phyloP scores from a whole-genome alignment of 441 rosid species.

The Kokia cookei region DNA sequence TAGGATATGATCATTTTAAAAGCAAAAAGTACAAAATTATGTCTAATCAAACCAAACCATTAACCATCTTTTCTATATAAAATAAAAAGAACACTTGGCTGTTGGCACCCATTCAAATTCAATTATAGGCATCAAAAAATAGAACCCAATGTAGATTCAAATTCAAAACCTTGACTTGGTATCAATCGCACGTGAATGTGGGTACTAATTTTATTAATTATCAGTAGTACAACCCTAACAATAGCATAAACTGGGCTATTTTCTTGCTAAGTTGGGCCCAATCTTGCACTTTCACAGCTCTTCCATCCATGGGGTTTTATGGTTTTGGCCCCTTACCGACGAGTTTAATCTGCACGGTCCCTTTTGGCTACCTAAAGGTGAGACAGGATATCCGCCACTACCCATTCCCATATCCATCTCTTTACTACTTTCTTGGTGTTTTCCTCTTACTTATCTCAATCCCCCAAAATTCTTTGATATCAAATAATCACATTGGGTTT shows the following conservation, averaged over 20 bases:
- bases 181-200: constrained; percentile 14
- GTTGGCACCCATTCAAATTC: neutral
- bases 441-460: neutral
- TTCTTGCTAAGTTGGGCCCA: constrained; percentile 13
- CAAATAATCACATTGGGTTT: too few species aligned
- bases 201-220: neutral
- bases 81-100: neutral
- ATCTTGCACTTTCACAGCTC: neutral
- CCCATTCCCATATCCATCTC: neutral
- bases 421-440: neutral
- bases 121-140: neutral
- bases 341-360: constrained; percentile 12
- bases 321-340: constrained; percentile 3
- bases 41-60: neutral
- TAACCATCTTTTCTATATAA: neutral
- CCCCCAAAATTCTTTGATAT: neutral
- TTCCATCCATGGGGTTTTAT: neutral
- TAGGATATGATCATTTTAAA: too few species aligned
- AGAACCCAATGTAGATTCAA: neutral
- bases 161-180: neutral
- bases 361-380: constrained; percentile 12
- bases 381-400: constrained; percentile 33
- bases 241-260: constrained; percentile 1
- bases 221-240: neutral
- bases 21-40: neutral